These are phyloP conservation scores for Symbiodinium natans DNA, from an alignment of 73 alveolate species.

Conservation along the genomic window DNA sequence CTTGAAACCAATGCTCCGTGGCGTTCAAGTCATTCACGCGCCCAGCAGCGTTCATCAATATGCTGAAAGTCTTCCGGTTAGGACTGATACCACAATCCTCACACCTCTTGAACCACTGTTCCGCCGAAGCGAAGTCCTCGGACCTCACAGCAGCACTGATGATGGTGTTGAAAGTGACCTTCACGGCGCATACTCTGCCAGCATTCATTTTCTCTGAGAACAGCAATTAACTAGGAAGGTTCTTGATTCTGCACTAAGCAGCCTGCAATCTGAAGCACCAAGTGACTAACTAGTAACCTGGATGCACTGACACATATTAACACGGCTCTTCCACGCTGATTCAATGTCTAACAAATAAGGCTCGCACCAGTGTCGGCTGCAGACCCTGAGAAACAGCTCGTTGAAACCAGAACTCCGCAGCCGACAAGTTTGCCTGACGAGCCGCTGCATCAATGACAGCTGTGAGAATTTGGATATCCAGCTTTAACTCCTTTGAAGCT, in stretches of 20 bases:
- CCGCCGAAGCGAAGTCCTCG: constrained; percentile 5
- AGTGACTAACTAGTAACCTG: no score
- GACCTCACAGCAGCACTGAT: constrained; percentile 49
- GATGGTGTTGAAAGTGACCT: constrained; percentile 74
- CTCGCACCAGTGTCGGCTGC: neutral
- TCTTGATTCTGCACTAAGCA: no score
- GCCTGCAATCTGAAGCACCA: no score
- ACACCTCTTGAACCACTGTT: constrained; percentile 41
- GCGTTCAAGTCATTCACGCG: constrained; percentile 59
- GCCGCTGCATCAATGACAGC: constrained; percentile 84
- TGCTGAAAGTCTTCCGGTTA: constrained; percentile 57
- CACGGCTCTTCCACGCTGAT: no score
- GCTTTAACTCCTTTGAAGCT: neutral
- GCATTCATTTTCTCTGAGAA: no score
- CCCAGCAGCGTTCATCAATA: constrained; percentile 76
- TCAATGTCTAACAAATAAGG: no score
- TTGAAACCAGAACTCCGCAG: constrained; percentile 62
- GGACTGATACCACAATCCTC: neutral
- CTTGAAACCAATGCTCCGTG: constrained; percentile 85
- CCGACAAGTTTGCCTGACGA: constrained; percentile 44
- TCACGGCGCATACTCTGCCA: neutral
- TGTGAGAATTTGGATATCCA: constrained; percentile 56
- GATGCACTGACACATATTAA: no score
- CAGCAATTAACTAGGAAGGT: no score
- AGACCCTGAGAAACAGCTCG: neutral